A percentile compares a stretch with the other conserved stretches of the same genome.
Evolutionary conservation across 352 stramenopile species (phyloP).

Genomic region (Globisporangium okanoganense): DNA sequence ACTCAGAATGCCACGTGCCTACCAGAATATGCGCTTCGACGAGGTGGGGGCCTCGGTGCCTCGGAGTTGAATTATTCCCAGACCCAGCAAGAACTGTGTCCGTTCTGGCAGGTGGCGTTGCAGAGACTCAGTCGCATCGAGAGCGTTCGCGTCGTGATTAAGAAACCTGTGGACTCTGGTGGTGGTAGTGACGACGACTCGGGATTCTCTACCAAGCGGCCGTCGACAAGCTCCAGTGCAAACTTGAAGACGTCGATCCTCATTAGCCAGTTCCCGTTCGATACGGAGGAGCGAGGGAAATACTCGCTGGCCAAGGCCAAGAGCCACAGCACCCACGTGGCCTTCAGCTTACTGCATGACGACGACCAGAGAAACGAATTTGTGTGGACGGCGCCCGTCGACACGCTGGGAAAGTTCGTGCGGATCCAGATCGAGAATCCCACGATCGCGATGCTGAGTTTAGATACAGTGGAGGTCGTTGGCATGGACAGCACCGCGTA

Average conservation of each 20-base stretch:
- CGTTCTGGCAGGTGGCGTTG: slow-evolving; percentile 67
- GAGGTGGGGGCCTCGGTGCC: not conserved
- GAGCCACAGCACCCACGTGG: slow-evolving; percentile 42
- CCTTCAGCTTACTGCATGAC: slow-evolving; percentile 24
- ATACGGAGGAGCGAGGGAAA: slow-evolving; percentile 58
- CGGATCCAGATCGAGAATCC: slow-evolving; percentile 59
- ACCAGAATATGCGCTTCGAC: slow-evolving; percentile 38
- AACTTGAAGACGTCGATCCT: slow-evolving; percentile 39
- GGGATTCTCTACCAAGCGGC: slow-evolving; percentile 8
- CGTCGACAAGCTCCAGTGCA: slow-evolving; percentile 10
- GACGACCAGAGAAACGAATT: slow-evolving; percentile 22
- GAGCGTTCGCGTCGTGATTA: slow-evolving; percentile 31
- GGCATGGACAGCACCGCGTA: slow-evolving; percentile 38
- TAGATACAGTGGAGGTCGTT: slow-evolving; percentile 45
- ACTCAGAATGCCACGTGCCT: slow-evolving; percentile 57
- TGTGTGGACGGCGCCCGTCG: slow-evolving; percentile 41
- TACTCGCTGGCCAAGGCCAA: slow-evolving; percentile 52
- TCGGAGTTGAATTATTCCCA: slow-evolving; percentile 32
- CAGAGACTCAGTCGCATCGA: slow-evolving; percentile 36
- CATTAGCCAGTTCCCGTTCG: slow-evolving; percentile 55
- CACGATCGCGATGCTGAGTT: slow-evolving; percentile 38
- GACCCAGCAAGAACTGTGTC: slow-evolving; percentile 71
- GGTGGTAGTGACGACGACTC: slow-evolving; percentile 4
- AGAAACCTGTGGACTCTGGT: slow-evolving; percentile 7
- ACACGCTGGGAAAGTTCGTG: slow-evolving; percentile 54